These are phyloP conservation scores for Didymosphaeria variabile DNA, from an alignment of 2,329 filamentous ascomycete species.

Conservation along the genomic window DNA sequence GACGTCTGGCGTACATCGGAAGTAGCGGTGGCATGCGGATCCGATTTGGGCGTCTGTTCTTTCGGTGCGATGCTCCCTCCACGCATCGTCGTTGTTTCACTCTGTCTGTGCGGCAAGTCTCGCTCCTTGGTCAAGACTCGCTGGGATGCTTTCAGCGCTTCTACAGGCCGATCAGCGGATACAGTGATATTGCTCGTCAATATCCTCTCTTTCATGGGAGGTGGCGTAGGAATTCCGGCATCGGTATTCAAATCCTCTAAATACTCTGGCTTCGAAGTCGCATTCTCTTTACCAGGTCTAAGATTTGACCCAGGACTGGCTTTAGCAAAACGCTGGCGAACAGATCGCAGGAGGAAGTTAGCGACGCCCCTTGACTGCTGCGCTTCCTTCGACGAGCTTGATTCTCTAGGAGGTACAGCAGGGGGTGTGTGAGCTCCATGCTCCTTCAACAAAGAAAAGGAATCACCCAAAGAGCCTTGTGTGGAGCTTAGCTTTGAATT, in stretches of 20 bases:
- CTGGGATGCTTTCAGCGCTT: conserved; percentile 23
- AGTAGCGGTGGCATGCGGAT: conserved; percentile 9
- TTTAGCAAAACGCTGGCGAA: conserved; percentile 31
- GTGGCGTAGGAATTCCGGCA: conserved; percentile 16
- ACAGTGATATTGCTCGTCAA: background rate
- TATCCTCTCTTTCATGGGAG: conserved; percentile 13
- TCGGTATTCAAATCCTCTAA: conserved; percentile 16
- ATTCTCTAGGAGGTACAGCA: conserved; percentile 41
- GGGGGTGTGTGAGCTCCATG: conserved; percentile 28
- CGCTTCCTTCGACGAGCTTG: conserved; percentile 45
- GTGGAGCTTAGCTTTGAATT: conserved; percentile 35
- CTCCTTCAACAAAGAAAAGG: conserved; percentile 35
- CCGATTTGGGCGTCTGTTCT: conserved; percentile 16
- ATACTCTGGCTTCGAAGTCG: conserved; percentile 6
- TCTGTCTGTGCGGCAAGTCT: conserved; percentile 15
- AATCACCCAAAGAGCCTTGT: conserved; percentile 30
- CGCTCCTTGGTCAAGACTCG: conserved; percentile 23
- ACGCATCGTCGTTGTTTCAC: background rate
- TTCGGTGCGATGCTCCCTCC: conserved; percentile 6
- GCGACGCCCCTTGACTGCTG: conserved; percentile 37
- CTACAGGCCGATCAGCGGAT: background rate
- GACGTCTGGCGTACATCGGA: conserved; percentile 23
- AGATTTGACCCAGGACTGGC: conserved; percentile 7
- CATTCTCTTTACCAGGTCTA: conserved; percentile 4
- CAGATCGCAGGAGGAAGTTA: conserved; percentile 36